Base-by-base conservation (phyloP, 805 yeast species). In the Pichia gijzeniarum region DNA sequence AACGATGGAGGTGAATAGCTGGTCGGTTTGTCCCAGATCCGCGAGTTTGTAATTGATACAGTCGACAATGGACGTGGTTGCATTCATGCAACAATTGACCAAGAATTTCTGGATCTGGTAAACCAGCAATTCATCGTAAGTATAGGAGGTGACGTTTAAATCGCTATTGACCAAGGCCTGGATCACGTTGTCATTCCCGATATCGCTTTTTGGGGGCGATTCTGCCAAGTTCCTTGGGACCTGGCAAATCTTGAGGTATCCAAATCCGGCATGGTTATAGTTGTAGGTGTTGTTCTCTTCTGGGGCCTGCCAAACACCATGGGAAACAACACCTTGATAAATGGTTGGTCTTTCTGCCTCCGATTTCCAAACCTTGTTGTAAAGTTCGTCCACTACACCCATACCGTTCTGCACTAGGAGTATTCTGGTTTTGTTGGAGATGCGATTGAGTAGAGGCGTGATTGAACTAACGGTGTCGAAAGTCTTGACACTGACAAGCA, bases 401-500 rank as follows among this genome's bases (percentile, higher is more conserved):
- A 89, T 72, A 1, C 89, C 99, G 61, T 93, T 87, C 45, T 87
- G 98, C n/a, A 90, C 54, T 19, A 90, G 61, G 38, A 90, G 52
- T 3, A 89, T 61, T 46, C 78, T 79, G 1, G 90, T 73, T 3
- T 66, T 57, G 2, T 66, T 57, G 25, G 65, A 61, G 25, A 91
- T 70, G 44, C 65, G 65, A 1, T 73, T 70, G 18, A 77, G 49
- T 43, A 79, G 69, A 3, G 83, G 82, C 30, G 55, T 58, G 16
- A 90, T 48, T 0, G 97, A 95, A 3, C 62, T 60, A 19, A 71
- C 64, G 0, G 95, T 84, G 56, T 84, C 86, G 49, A 82, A 79
- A 0, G 95, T 79, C 62, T 91, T 91, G 4, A 95, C 88, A 9
- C 95, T 70, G 9, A 91, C 73, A 8, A 91, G 72, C 48, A 91